These are phyloP conservation scores for Allomyces macrogynus DNA, from an alignment of 192 early-diverging fungal genomes.

Conservation along the genomic window DNA sequence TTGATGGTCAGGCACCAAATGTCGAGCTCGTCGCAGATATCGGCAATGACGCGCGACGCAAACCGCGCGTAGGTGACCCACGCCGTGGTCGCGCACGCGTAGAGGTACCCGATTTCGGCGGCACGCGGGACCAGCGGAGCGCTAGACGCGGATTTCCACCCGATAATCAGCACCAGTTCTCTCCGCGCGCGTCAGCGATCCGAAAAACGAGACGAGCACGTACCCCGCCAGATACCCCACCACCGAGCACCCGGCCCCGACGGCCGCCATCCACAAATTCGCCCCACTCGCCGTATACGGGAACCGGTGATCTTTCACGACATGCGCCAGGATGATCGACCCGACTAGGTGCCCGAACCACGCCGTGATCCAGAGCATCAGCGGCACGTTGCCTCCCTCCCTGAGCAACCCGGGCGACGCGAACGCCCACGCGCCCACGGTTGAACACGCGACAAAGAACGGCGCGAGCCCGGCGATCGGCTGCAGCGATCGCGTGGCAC, in stretches of 20 bases:
- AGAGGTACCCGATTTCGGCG: constrained; percentile 26
- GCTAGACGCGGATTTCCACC: too few species aligned
- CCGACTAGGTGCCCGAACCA: neutral
- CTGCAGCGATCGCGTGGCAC: neutral
- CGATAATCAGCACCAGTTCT: too few species aligned
- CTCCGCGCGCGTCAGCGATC: too few species aligned
- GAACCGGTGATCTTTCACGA: neutral
- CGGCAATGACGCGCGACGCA: constrained; percentile 42
- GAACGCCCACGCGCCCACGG: too few species aligned
- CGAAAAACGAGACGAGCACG: too few species aligned
- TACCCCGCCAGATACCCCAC: neutral
- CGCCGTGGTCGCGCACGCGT: constrained; percentile 31
- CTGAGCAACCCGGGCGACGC: neutral
- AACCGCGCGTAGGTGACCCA: constrained; percentile 45
- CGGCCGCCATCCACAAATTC: neutral
- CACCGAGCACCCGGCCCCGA: neutral
- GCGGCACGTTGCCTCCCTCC: neutral
- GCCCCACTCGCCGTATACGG: neutral
- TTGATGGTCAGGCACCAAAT: constrained; percentile 66
- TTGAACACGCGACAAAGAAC: too few species aligned
- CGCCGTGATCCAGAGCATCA: neutral
- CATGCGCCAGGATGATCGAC: neutral
- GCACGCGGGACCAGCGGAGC: neutral
- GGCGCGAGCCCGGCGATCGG: too few species aligned
- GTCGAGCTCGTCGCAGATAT: constrained; percentile 53